These are phyloP conservation scores for Erodium maritimum DNA, from an alignment of 345 rosid genomes.

Conservation along the genomic window DNA sequence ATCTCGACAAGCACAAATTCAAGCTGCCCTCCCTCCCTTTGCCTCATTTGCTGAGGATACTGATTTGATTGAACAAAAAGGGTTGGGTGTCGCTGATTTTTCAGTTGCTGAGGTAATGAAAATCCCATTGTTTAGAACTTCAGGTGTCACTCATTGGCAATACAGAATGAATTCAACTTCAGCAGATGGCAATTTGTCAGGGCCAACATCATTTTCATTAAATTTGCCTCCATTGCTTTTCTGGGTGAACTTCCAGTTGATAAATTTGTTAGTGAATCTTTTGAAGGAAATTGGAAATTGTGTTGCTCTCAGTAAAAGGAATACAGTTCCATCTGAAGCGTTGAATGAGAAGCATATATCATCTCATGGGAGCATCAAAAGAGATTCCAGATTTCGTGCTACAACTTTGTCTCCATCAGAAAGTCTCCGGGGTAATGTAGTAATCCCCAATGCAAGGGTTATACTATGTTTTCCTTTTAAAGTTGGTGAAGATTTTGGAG, in stretches of 20 bases:
- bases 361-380: constrained; percentile 15
- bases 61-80: constrained; percentile 20
- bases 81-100: constrained; percentile 25
- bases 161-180: constrained; percentile 23
- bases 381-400: constrained; percentile 16
- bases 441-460: constrained; percentile 50
- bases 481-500: constrained; percentile 21
- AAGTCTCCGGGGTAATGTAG: constrained; percentile 45
- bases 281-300: constrained; percentile 36
- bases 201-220: constrained; percentile 44
- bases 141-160: constrained; percentile 38
- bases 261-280: constrained; percentile 42
- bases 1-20: constrained; percentile 52
- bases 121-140: constrained; percentile 48
- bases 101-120: constrained; percentile 31
- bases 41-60: constrained; percentile 20
- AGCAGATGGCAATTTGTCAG: constrained; percentile 26
- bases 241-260: constrained; percentile 60
- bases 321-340: constrained; percentile 11
- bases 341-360: constrained; percentile 14
- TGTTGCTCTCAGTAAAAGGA: constrained; percentile 16
- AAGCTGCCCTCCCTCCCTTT: constrained; percentile 48
- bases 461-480: constrained; percentile 64
- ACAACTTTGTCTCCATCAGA: constrained; percentile 25
- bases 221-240: constrained; percentile 47